Conservation (phyloP, 768 basidiomycete species). For the Hygrocybe coccinea region DNA sequence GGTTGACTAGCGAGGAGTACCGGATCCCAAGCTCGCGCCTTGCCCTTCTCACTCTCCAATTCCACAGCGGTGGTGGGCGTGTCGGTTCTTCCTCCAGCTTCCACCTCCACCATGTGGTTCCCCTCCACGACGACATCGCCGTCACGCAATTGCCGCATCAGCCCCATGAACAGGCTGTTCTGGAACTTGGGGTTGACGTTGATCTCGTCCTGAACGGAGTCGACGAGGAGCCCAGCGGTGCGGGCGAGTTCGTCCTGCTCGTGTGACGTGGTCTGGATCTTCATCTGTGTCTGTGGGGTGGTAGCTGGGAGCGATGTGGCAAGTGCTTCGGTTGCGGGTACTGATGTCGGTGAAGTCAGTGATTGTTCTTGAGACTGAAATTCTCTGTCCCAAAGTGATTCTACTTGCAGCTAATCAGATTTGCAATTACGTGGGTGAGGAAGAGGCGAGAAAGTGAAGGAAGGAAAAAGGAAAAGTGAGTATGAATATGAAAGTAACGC, state of each 20-base stretch:
- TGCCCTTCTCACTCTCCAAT: slow-evolving; percentile 48
- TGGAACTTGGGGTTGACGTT: slow-evolving; percentile 83
- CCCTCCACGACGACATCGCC: slow-evolving; percentile 73
- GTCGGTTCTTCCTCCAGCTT: slow-evolving; percentile 28
- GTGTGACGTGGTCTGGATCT: slow-evolving; percentile 19
- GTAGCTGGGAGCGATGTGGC: neutral
- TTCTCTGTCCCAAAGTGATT: slow-evolving; percentile 58
- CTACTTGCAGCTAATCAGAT: slow-evolving; percentile 20
- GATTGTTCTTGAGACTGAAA: slow-evolving; percentile 54
- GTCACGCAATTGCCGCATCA: slow-evolving; percentile 84
- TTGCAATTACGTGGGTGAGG: neutral
- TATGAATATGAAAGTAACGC: slow-evolving; percentile 17
- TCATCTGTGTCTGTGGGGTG: slow-evolving; percentile 12
- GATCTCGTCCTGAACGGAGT: slow-evolving; percentile 66
- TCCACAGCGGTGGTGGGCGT: neutral
- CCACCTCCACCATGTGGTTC: slow-evolving; percentile 70
- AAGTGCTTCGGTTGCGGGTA: neutral
- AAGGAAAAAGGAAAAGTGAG: too few species aligned
- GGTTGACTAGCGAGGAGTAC: neutral
- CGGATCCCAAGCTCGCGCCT: slow-evolving; percentile 46
- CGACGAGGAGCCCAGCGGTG: slow-evolving; percentile 72
- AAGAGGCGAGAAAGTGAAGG: too few species aligned
- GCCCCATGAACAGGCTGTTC: slow-evolving; percentile 75
- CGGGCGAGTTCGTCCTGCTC: slow-evolving; percentile 72
- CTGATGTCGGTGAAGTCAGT: slow-evolving; percentile 12